Percentiles rank a stretch among this genome's conserved stretches.
These are phyloP conservation scores for Porcisia deanei DNA, from an alignment of 208 protist genomes.

Conservation along the genomic window DNA sequence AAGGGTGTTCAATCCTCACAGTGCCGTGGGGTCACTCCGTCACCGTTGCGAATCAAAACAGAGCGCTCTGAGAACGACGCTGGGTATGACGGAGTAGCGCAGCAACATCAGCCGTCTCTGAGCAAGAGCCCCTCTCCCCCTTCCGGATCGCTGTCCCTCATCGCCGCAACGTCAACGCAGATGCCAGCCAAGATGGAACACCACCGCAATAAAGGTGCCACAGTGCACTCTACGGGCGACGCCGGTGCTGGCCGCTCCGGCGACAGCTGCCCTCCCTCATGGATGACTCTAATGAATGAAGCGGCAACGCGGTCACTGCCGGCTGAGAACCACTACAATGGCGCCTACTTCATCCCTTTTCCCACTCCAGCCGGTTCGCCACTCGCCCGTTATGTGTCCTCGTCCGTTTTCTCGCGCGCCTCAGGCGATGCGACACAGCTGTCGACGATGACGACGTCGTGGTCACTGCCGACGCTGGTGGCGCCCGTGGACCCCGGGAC, in stretches of 20 bases:
- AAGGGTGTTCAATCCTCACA: not conserved
- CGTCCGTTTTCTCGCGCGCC: not conserved
- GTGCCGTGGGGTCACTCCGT: not conserved
- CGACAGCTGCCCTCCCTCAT: slow-evolving; percentile 16
- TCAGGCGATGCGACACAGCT: not conserved
- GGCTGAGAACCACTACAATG: slow-evolving; percentile 6
- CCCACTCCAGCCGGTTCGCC: slow-evolving; percentile 21
- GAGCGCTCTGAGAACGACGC: not conserved
- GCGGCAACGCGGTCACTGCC: not conserved
- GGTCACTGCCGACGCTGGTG: not conserved
- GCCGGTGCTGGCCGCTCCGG: not conserved
- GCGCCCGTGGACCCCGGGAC: not conserved
- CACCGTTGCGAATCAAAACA: not conserved
- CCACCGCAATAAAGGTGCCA: slow-evolving; percentile 1
- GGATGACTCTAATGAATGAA: slow-evolving; percentile 10
- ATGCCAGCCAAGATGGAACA: not conserved
- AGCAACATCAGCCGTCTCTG: not conserved
- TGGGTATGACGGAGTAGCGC: not conserved
- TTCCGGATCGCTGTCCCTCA: not conserved
- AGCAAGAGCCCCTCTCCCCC: not conserved
- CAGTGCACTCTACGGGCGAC: not conserved
- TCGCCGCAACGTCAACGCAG: not conserved
- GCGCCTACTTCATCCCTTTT: slow-evolving; percentile 24
- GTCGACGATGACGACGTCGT: not conserved
- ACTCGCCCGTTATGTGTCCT: slow-evolving; percentile 25